A percentile compares a stretch with the other conserved stretches of the same genome.
Conservation (phyloP, 2,329 filamentous ascomycete species). For the Monosporascus sp. region DNA sequence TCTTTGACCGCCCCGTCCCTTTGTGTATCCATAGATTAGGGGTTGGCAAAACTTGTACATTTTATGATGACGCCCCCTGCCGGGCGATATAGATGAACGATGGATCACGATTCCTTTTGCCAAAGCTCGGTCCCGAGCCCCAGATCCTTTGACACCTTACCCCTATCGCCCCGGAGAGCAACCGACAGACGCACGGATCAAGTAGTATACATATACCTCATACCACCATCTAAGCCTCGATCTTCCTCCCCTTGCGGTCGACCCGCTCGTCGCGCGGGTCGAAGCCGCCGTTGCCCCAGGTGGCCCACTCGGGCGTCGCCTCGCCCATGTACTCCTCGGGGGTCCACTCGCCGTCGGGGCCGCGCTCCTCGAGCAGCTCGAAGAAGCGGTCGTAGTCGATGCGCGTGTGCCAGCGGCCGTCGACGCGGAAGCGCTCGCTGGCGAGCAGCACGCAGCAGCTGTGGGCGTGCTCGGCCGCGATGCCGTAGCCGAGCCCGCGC, state of each 20-base stretch:
- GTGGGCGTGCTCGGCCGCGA: slow-evolving; percentile 91
- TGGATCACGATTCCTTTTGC: background rate
- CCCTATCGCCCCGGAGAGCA: too few relatives aligned
- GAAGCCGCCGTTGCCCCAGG: slow-evolving; percentile 92
- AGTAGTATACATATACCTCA: background rate
- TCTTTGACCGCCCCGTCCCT: background rate
- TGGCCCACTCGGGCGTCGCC: slow-evolving; percentile 86
- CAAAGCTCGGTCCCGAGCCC: too few relatives aligned
- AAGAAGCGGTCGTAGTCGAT: slow-evolving; percentile 93
- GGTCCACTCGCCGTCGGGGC: slow-evolving; percentile 62
- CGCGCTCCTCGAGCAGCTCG: slow-evolving; percentile 66
- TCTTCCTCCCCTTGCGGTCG: slow-evolving; percentile 73
- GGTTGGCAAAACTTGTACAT: background rate
- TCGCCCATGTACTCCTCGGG: slow-evolving; percentile 88
- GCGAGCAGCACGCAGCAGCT: slow-evolving; percentile 89
- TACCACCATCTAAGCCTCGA: slow-evolving; percentile 30
- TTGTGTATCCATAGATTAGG: background rate
- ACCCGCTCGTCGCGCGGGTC: slow-evolving; percentile 86
- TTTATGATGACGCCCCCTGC: background rate
- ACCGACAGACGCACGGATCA: too few relatives aligned
- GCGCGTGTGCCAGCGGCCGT: slow-evolving; percentile 81
- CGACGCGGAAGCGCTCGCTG: slow-evolving; percentile 69
- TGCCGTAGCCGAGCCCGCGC: slow-evolving; percentile 76
- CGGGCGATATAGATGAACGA: background rate
- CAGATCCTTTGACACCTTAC: too few relatives aligned